Evolutionary conservation across 257 asterid species (phyloP).

Genomic region (Ilex asprella): DNA sequence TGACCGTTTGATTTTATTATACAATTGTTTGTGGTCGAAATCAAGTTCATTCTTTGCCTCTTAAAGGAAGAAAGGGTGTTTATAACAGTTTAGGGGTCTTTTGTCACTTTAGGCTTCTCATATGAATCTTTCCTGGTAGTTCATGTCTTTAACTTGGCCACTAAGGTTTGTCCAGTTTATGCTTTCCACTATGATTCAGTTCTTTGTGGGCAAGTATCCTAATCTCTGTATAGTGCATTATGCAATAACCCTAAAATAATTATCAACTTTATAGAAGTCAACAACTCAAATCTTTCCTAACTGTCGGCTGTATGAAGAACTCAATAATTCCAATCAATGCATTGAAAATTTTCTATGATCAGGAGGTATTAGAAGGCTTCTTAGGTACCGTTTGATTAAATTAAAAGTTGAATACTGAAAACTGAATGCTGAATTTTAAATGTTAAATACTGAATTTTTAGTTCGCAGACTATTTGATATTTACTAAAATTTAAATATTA

Average conservation of each 20-base stretch:
- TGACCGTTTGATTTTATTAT: too few species aligned
- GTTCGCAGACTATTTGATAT: too few species aligned
- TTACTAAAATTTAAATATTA: too few species aligned
- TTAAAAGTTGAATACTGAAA: too few species aligned
- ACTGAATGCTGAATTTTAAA: too few species aligned
- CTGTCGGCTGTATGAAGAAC: too few species aligned
- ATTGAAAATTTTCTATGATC: too few species aligned
- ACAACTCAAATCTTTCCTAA: not conserved
- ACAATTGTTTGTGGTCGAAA: too few species aligned
- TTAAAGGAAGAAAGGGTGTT: slow-evolving; percentile 17
- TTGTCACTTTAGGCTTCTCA: not conserved
- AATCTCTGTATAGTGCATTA: not conserved
- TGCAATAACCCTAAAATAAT: not conserved
- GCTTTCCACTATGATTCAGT: slow-evolving; percentile 4
- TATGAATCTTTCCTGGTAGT: slow-evolving; percentile 3
- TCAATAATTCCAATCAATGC: too few species aligned
- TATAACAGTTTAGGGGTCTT: slow-evolving; percentile 7
- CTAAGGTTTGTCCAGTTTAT: slow-evolving; percentile 10
- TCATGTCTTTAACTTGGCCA: slow-evolving; percentile 23
- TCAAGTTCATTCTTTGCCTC: slow-evolving; percentile 26
- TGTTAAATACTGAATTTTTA: too few species aligned
- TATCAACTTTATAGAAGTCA: not conserved
- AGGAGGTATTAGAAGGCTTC: too few species aligned
- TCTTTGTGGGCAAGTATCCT: slow-evolving; percentile 1
- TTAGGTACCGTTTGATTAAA: too few species aligned